A percentile compares a stretch with the other conserved stretches of the same genome.
Evolutionary conservation across 352 stramenopile species (phyloP).

Genomic region (Phytophthora citrophthora): DNA sequence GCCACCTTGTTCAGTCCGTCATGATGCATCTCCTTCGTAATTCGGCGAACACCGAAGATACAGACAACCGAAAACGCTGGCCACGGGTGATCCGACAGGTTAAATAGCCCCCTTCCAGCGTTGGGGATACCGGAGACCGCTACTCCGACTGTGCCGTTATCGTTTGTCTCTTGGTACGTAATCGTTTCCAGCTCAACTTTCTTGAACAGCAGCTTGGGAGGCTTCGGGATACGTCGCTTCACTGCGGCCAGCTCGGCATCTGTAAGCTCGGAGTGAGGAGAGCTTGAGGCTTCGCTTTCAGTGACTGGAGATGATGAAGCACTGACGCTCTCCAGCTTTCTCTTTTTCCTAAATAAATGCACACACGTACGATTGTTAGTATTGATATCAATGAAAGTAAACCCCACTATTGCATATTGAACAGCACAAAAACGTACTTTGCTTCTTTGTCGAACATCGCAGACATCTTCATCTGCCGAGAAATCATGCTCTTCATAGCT

Average conservation of each 20-base stretch:
- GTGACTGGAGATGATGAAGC: constrained; percentile 59
- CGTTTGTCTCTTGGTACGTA: constrained; percentile 85
- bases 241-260: constrained; percentile 83
- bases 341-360: constrained; percentile 66
- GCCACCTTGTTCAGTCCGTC: constrained; percentile 90
- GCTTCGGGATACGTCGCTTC: constrained; percentile 84
- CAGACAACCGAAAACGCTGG: constrained; percentile 89
- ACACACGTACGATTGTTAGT: constrained; percentile 27
- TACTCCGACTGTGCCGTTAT: constrained; percentile 88
- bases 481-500: constrained; percentile 89
- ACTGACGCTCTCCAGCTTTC: constrained; percentile 62
- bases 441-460: constrained; percentile 68
- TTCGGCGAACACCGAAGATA: constrained; percentile 87
- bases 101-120: constrained; percentile 82
- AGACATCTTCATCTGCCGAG: constrained; percentile 83
- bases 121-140: constrained; percentile 86
- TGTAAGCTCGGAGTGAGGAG: constrained; percentile 73
- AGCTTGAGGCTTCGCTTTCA: constrained; percentile 68
- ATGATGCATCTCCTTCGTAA: constrained; percentile 89
- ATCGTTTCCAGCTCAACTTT: constrained; percentile 87
- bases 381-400: background rate
- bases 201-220: constrained; percentile 83
- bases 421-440: constrained; percentile 58
- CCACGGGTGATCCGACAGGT: constrained; percentile 80
- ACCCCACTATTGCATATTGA: background rate